Percentiles rank a stretch among this genome's conserved stretches.
Evolutionary conservation across 176 grass and related monocot species (phyloP).

Genomic region (Areca catechu): DNA sequence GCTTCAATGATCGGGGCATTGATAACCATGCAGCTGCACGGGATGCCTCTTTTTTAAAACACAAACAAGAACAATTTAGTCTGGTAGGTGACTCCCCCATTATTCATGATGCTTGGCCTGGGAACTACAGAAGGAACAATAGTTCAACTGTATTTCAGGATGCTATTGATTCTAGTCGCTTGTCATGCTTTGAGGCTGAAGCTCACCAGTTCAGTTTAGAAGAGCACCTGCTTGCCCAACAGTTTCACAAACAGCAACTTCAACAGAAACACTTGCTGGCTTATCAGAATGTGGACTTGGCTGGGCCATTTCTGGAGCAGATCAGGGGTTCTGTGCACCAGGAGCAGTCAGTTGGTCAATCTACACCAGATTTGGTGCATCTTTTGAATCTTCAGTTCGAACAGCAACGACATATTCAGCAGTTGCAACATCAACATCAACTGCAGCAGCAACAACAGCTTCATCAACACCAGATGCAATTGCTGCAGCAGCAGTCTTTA

Average conservation of each 20-base stretch:
- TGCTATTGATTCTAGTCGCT: conserved; percentile 33
- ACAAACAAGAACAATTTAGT: conserved; percentile 34
- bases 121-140: conserved; percentile 38
- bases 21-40: conserved; percentile 32
- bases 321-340: not conserved
- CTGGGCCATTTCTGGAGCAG: conserved; percentile 2
- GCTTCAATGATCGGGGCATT: conserved; percentile 32
- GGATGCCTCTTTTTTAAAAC: conserved; percentile 38
- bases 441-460: conserved; percentile 36
- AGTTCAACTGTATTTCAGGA: conserved; percentile 30
- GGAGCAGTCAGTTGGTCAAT: not conserved
- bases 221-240: conserved; percentile 31
- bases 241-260: conserved; percentile 13
- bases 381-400: conserved; percentile 9
- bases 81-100: conserved; percentile 31
- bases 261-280: conserved; percentile 6
- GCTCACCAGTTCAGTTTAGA: conserved; percentile 60
- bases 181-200: conserved; percentile 42
- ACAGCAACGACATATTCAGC: conserved; percentile 13
- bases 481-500: conserved; percentile 40
- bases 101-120: conserved; percentile 31
- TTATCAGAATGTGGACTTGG: conserved; percentile 8
- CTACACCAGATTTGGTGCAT: not conserved
- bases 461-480: conserved; percentile 17
- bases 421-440: conserved; percentile 40